These are phyloP conservation scores for Tricholoma sp. DNA, from an alignment of 768 basidiomycete species.

Conservation along the genomic window DNA sequence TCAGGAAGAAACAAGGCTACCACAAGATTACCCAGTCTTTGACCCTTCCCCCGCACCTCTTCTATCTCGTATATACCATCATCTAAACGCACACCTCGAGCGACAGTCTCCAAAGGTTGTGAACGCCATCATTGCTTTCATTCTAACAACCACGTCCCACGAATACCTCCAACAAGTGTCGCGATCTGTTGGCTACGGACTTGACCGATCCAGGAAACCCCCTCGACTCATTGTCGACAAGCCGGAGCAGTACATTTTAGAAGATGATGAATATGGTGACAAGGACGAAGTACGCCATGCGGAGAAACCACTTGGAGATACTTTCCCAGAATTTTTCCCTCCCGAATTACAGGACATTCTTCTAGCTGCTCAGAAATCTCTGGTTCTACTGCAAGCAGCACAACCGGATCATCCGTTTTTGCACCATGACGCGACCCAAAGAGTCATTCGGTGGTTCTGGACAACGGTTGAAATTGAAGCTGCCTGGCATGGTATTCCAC, in stretches of 20 bases:
- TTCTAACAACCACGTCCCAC: constrained; percentile 59
- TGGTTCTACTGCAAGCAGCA: constrained; percentile 59
- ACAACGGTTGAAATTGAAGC: constrained; percentile 44
- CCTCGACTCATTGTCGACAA: constrained; percentile 19
- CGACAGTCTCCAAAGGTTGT: constrained; percentile 43
- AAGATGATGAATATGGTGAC: constrained; percentile 33
- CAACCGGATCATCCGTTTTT: constrained; percentile 61
- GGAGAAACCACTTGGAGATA: constrained; percentile 29
- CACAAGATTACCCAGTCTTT: constrained; percentile 38
- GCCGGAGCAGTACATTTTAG: constrained; percentile 27
- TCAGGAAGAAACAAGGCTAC: constrained; percentile 27
- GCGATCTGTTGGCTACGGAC: constrained; percentile 52
- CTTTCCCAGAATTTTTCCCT: constrained; percentile 65
- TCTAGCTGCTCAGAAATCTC: constrained; percentile 62
- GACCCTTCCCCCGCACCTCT: constrained; percentile 43
- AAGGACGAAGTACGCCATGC: constrained; percentile 35
- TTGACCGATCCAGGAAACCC: constrained; percentile 21
- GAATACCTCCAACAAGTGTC: constrained; percentile 59
- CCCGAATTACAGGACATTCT: constrained; percentile 44
- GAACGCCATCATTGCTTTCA: constrained; percentile 56
- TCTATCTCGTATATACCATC: constrained; percentile 57
- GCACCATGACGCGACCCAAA: constrained; percentile 17
- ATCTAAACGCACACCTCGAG: constrained; percentile 49
- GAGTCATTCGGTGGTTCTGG: constrained; percentile 60
- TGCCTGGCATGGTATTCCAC: constrained; percentile 32